Base-by-base conservation (phyloP, 2,329 filamentous ascomycete genomes). In the Leptographium galeiforme region DNA sequence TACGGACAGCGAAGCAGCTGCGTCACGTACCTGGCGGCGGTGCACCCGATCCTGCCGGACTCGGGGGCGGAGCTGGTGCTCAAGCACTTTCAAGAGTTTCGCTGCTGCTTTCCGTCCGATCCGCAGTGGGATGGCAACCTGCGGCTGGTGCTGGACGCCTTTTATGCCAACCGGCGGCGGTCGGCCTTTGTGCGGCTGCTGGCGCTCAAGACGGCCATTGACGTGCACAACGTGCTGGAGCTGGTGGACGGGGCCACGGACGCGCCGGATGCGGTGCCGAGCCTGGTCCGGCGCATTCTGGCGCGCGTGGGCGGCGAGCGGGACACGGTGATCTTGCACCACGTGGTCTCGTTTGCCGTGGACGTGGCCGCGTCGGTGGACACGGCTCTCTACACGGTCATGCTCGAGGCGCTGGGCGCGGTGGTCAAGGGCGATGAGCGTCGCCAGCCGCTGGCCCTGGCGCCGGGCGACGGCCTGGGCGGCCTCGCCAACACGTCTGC, bases 21-120 rank as follows among this genome's bases (percentile, higher is more conserved):
- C 51, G 77, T 89, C 65, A 69, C 74, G 19, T 84, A 89, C 60
- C 81, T 89, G 57, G 72, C 79, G 34, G 71, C 74, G 30, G 74
- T 87, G 16, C 77, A 83, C 53, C 68, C 71, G 16, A 73, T 79
- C 39, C 72, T 89, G 10, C 81, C 81, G 7, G 81, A 89, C 61
- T 76, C 77, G 5, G 78, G 80, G 10, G 82, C 78, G 2, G 76
- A 75, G 48, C 70, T 84, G 12, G 76, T 88, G 30, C 74, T 89
- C 45, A 76, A 80, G 46, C 81, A 87, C 62, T 85, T 84, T 58
- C 75, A 77, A 53, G 79, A 86, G 52, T 84, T 85, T 58, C 74
- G 83, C 47, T 82, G 80, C 60, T 85, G 86, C 60, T 84, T 83
- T 46, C 85, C 85, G 2, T 86, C 85, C 0, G 83, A 87, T 59